Evolutionary conservation across 1,284 basidiomycete species (phyloP), one percentile per base, ranked within the genome.

Genomic region (Cryptococcus neoformans): DNA sequence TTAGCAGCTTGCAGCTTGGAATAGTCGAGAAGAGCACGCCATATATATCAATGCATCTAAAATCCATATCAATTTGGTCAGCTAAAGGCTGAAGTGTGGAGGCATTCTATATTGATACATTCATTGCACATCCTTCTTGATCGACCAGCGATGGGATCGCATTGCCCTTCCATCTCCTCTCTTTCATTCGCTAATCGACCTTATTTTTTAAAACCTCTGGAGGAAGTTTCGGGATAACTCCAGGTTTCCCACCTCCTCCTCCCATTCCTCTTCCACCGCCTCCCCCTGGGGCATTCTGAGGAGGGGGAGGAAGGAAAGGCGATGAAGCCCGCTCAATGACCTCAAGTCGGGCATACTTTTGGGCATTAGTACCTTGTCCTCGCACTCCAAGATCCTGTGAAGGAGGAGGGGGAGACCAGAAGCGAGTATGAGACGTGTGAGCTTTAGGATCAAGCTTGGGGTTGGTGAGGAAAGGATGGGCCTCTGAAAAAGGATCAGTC

Each of bases 381-480:
- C 73, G 61, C 4, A 54, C 54, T 35, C 75, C 78, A 35, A 77
- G 64, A 16, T 69, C 57, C 3, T 59, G 44, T 12, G 63, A 48
- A 0, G 57, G 3, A 21, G 28, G 16, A 17, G 36, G 56, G 1
- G 63, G 64, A 14, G 59, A 52, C 21, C 21, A 21, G 21, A 21
- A 21, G 21, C 21, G 17, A 72, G 70, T 52, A 59, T 59, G 57
- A 14, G 55, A 53, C 6, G 53, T 56, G 16, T 47, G 28, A 12
- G 56, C 56, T 10, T 47, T 57, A 7, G 61, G 61, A 39, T 63
- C 51, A 12, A 70, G 62, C 42, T 55, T 48, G 14, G 66, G 64
- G 54, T 73, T 68, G 39, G 68, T 61, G 47, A 78, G 55, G 51
- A 79, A 61, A 0, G 76, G 75, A 57, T 79, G 78, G 2, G 78